Evolutionary conservation across 495 filamentous ascomycete species (phyloP).

Genomic region (Filosporella fistucella): DNA sequence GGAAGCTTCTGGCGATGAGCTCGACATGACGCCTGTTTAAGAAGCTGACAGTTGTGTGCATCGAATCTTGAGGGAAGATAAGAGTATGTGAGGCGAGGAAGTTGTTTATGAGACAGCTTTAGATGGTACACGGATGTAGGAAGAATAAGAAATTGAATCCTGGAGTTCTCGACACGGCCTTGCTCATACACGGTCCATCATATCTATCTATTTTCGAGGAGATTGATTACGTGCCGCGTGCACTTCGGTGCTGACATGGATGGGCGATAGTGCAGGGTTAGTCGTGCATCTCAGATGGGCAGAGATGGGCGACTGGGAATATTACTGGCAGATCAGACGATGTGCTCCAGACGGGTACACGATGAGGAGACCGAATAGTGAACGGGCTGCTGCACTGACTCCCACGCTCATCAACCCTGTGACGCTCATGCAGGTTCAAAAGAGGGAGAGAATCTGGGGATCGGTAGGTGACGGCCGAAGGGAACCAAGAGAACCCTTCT

Average conservation of each 20-base stretch:
- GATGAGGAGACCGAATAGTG: background rate
- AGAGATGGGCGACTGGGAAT: slow-evolving; percentile 1
- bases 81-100: too few species aligned
- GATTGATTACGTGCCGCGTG: slow-evolving; percentile 20
- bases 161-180: background rate
- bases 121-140: too few species aligned
- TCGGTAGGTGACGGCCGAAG: slow-evolving; percentile 22
- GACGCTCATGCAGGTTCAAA: slow-evolving; percentile 22
- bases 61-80: too few species aligned
- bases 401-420: too few species aligned
- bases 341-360: slow-evolving; percentile 17
- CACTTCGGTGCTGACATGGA: slow-evolving; percentile 8
- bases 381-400: too few species aligned
- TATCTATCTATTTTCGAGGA: slow-evolving; percentile 19
- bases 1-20: slow-evolving; percentile 19
- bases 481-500: slow-evolving; percentile 12
- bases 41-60: slow-evolving; percentile 5
- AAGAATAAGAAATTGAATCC: too few species aligned
- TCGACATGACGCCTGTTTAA: slow-evolving; percentile 19
- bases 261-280: slow-evolving; percentile 2
- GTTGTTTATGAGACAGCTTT: too few species aligned
- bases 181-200: background rate
- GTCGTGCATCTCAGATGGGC: too few species aligned
- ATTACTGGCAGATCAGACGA: slow-evolving; percentile 21
- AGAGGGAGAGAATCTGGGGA: slow-evolving; percentile 22